Conservation (phyloP, 129 eudicot species). For the Apium graveolens region DNA sequence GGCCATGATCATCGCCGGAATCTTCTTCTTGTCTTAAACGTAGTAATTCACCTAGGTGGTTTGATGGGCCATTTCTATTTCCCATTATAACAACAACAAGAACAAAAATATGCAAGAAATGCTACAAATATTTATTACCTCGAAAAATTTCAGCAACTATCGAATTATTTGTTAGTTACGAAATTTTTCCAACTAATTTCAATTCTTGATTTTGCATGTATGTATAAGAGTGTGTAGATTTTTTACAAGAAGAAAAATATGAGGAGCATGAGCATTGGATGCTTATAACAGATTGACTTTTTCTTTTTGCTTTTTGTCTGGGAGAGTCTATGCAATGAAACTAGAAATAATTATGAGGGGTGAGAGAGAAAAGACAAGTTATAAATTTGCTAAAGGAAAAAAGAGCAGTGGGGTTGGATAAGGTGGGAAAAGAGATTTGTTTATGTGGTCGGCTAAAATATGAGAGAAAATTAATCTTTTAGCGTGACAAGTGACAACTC, state of each 20-base stretch:
- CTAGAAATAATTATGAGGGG: neutral
- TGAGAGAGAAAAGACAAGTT: slow-evolving; percentile 2
- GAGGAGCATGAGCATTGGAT: neutral
- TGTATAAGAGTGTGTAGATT: neutral
- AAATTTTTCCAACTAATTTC: too few species aligned
- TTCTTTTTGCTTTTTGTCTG: neutral
- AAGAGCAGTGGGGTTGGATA: neutral
- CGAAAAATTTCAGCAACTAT: neutral
- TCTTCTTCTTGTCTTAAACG: slow-evolving; percentile 20
- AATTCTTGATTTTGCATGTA: neutral
- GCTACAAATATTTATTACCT: neutral
- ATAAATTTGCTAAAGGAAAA: neutral
- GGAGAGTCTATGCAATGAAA: neutral
- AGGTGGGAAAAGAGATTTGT: neutral
- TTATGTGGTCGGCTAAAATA: slow-evolving; percentile 2
- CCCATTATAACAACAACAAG: slow-evolving; percentile 18
- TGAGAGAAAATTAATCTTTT: neutral
- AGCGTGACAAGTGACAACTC: neutral
- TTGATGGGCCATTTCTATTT: slow-evolving; percentile 15
- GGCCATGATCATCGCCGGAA: neutral
- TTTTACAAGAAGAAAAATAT: neutral
- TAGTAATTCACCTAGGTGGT: slow-evolving; percentile 24
- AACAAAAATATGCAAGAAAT: neutral
- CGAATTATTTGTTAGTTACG: too few species aligned
- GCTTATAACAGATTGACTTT: neutral